Conservation (phyloP, 2,329 filamentous ascomycete genomes). For the Calonectria pseudoturangicola region DNA sequence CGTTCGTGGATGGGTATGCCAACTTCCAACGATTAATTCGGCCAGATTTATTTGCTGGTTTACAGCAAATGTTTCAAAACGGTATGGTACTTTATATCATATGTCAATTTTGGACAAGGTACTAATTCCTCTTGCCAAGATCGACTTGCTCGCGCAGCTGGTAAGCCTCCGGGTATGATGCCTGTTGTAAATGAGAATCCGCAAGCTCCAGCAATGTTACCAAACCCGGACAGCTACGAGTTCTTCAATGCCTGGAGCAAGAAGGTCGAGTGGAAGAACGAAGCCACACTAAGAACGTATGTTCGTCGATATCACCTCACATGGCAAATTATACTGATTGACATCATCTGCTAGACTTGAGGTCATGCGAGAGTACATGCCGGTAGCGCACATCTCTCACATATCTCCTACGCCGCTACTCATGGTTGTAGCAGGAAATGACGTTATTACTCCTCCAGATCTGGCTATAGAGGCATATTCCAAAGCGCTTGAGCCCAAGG, state of each 20-base stretch:
- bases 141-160: background rate
- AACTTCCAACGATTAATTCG: background rate
- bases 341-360: background rate
- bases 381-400: background rate
- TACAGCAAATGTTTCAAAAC: background rate
- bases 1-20: constrained; percentile 8
- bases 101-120: too few relatives aligned
- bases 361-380: constrained; percentile 3
- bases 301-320: too few relatives aligned
- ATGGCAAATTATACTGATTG: background rate
- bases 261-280: constrained; percentile 1
- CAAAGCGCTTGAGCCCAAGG: constrained; percentile 11
- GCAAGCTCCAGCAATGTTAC: background rate
- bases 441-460: background rate
- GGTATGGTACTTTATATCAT: background rate
- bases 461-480: constrained; percentile 1
- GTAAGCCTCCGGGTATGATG: background rate
- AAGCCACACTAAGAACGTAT: background rate
- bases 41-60: background rate
- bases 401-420: constrained; percentile 5
- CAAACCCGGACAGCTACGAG: background rate
- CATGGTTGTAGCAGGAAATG: background rate
- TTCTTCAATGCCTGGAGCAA: background rate
- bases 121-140: background rate
- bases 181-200: background rate